These are phyloP conservation scores for Aegilops bicornis DNA, from an alignment of 176 grass and related monocot genomes.

Conservation along the genomic window DNA sequence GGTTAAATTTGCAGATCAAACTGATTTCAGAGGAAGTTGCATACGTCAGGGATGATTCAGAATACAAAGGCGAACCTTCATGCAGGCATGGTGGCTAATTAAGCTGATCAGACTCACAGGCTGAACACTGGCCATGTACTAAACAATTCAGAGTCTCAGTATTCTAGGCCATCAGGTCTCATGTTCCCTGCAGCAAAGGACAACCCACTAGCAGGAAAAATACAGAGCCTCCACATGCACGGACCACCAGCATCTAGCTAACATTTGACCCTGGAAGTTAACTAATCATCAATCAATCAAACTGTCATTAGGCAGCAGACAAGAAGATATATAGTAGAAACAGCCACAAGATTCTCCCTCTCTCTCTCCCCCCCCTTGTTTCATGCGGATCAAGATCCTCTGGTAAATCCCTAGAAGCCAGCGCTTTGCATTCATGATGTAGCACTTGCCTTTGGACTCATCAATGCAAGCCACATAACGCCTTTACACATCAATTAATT, in stretches of 20 bases:
- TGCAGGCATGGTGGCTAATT: background rate
- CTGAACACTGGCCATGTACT: background rate
- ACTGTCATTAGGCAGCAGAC: constrained; percentile 24
- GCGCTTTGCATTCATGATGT: constrained; percentile 2
- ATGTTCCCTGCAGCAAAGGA: constrained; percentile 42
- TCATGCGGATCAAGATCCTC: constrained; percentile 21
- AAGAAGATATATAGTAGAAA: background rate
- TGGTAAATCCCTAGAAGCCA: constrained; percentile 40
- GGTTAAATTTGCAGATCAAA: background rate
- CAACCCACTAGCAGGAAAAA: constrained; percentile 36
- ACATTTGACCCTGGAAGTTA: constrained; percentile 41
- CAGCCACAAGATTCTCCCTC: constrained; percentile 33
- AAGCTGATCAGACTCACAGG: background rate
- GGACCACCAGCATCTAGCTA: constrained; percentile 17
- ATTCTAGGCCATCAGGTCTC: constrained; percentile 8
- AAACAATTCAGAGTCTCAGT: background rate
- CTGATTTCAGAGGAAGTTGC: background rate
- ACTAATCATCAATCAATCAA: constrained; percentile 15
- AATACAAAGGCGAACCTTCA: constrained; percentile 17
- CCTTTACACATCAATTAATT: constrained; percentile 38
- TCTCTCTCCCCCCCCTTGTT: constrained; percentile 7
- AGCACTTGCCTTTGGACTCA: constrained; percentile 46
- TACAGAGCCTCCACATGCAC: constrained; percentile 41
- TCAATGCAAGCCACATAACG: constrained; percentile 35
- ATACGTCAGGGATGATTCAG: constrained; percentile 1